These are phyloP conservation scores for Pseudocercospora eumusae DNA, from an alignment of 2,329 filamentous ascomycete species.

Conservation along the genomic window DNA sequence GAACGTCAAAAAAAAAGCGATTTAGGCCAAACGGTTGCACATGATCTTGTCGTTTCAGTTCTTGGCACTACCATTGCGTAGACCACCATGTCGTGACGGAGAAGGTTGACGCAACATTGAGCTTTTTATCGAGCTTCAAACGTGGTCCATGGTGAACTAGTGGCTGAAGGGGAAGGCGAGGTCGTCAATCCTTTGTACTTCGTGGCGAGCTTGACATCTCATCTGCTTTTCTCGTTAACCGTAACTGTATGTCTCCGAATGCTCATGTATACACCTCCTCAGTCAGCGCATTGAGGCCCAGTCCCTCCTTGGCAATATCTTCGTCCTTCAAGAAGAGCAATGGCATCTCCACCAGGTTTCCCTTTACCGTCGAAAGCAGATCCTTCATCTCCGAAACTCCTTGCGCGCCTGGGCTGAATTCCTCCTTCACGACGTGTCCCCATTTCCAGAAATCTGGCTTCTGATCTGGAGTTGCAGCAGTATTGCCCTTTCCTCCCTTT, in stretches of 20 bases:
- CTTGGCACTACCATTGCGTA: too few relatives aligned
- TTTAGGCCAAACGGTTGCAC: not conserved
- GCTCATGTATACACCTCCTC: constrained; percentile 51
- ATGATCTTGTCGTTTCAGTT: not conserved
- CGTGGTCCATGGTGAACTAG: too few relatives aligned
- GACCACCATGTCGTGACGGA: too few relatives aligned
- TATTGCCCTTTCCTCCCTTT: constrained; percentile 46
- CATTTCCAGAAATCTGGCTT: constrained; percentile 68
- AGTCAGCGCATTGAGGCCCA: constrained; percentile 57
- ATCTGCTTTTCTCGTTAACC: not conserved
- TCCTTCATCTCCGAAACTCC: constrained; percentile 58
- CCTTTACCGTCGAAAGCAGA: constrained; percentile 69
- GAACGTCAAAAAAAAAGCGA: not conserved
- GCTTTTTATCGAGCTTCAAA: too few relatives aligned
- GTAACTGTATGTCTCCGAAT: not conserved
- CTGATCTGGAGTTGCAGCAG: constrained; percentile 9
- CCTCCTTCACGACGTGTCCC: constrained; percentile 74
- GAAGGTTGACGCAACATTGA: too few relatives aligned
- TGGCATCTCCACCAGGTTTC: constrained; percentile 78
- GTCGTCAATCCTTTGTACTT: not conserved
- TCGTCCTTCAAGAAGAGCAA: constrained; percentile 80
- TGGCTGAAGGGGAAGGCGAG: too few relatives aligned
- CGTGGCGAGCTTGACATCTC: not conserved
- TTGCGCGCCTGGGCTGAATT: constrained; percentile 48
- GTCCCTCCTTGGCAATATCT: constrained; percentile 81